Evolutionary conservation across 2,329 filamentous ascomycete genomes (phyloP), one percentile per base, ranked within the genome.

Genomic region (Venturia aucupariae): DNA sequence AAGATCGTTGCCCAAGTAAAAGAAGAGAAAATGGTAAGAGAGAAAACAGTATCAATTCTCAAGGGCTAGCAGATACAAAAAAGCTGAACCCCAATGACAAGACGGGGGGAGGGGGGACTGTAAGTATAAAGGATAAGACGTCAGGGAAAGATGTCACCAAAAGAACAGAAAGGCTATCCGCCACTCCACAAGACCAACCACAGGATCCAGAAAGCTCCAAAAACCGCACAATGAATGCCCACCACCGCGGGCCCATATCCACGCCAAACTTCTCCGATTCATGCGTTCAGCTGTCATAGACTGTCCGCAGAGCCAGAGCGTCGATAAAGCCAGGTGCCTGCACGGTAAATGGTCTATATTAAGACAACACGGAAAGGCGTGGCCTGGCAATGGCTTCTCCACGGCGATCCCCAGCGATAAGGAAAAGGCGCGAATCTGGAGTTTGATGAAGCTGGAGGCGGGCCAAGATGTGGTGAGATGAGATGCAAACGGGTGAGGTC

Each of bases 311-410:
- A 35, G 35, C 19, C 15, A 35, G 4, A 35, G 35, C 19, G 51
- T 57, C 51, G 15, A 57, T 35, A 6, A 57, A n/a, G 51, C 51
- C 27, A 35, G 5, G 3, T 35, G 35, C 30, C 51, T n/a, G 27
- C 51, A 22, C 51, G 48, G 48, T 30, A 54, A 54, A 30, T 38
- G 48, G 22, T n/a, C 48, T 19, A 57, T n/a, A 35, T n/a, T 35
- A 57, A 57, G 27, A 35, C 27, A n/a, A 35, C n/a, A 30, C 51
- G 51, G 51, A 57, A 57, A 55, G 51, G 51, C 30, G 51, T 57
- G 27, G 17, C 3, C 51, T 38, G 19, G 15, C 27, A 6, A 35
- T n/a, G 10, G 17, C 27, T 35, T 57, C 51, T 57, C 51, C 51
- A 57, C 51, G 51, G 51, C 27, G 24, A 57, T 57, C n/a, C n/a